Base-by-base conservation (phyloP, 805 yeast species). In the Sugiyamaella americana region DNA sequence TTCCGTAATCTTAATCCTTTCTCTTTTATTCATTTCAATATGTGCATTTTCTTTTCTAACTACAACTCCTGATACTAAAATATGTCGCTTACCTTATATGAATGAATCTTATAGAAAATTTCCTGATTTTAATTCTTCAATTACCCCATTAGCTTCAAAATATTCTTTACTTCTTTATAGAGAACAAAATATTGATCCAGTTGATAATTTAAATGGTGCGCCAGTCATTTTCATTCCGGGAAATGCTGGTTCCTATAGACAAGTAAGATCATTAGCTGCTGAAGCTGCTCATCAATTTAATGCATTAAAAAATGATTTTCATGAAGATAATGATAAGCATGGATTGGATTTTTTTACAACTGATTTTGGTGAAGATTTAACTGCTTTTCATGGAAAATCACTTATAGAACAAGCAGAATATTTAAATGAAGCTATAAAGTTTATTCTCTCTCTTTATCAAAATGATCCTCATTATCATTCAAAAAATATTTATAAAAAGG, bases 311-410 rank as follows among this genome's bases (percentile, higher is more conserved):
- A 16, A 26, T 2, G n/a, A 10, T 34, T n/a, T 36, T 11, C 42
- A 34, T n/a, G 39, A 38, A 16, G 21, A 36, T 5, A 20, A 24
- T n/a, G 11, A 20, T 26, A 20, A 16, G 11, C 17, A 16, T 18
- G 41, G 48, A n/a, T 68, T 87, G 44, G 98, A 93, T 62, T 84
- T 89, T 62, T 91, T 88, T 62, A 73, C 94, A 1, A 94, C 95
- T 1, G 96, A 91, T 63, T 93, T 91, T 68, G 88, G 89, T 59
- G 98, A 89, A 65, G 98, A 93, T 59, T 82, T 87, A 56, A 88
- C 97, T 1, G 98, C 98, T 0, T 86, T 91, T 63, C 97, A 91
- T 63, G 98, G 98, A 0, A 73, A 91, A 55, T 89, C 98, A 2
- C 71, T 93, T 73, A 66, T 87, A 29, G 97, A 91, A 60, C 98